A percentile compares a stretch with the other conserved stretches of the same genome.
These are phyloP conservation scores for Neofusicoccum laricinum DNA, from an alignment of 2,329 filamentous ascomycete species.

Conservation along the genomic window DNA sequence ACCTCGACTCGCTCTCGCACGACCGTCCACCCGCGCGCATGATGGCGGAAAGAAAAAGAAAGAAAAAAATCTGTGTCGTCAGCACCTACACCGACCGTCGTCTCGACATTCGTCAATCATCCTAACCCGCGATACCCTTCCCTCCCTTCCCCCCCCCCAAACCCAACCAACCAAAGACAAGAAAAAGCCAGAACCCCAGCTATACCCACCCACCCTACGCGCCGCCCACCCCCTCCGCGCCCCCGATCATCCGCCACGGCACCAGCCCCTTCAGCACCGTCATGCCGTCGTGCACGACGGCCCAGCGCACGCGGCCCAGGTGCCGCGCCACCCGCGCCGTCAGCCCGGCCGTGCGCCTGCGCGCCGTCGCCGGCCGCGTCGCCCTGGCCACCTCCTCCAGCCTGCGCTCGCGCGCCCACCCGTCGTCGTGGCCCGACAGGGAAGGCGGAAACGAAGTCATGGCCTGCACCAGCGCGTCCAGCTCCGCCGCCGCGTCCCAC, in stretches of 20 bases:
- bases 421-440: not conserved
- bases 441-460: conserved; percentile 38
- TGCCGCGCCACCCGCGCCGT: conserved; percentile 56
- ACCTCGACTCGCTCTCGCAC: too few species aligned
- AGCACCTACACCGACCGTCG: too few species aligned
- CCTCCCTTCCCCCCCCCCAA: not conserved
- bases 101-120: not conserved
- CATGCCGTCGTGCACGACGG: conserved; percentile 61
- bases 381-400: not conserved
- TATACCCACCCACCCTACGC: not conserved
- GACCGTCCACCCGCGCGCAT: too few species aligned
- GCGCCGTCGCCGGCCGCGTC: conserved; percentile 18
- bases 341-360: conserved; percentile 51
- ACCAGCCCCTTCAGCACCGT: conserved; percentile 50
- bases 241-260: conserved; percentile 34
- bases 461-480: conserved; percentile 42
- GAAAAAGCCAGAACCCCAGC: not conserved
- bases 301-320: conserved; percentile 58
- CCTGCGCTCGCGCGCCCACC: not conserved
- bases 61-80: too few species aligned
- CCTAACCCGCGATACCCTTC: not conserved
- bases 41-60: too few species aligned
- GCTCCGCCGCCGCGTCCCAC: conserved; percentile 50
- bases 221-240: not conserved
- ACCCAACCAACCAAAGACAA: not conserved